Base-by-base conservation (phyloP, 495 filamentous ascomycete genomes). In the Daldinia decipiens region DNA sequence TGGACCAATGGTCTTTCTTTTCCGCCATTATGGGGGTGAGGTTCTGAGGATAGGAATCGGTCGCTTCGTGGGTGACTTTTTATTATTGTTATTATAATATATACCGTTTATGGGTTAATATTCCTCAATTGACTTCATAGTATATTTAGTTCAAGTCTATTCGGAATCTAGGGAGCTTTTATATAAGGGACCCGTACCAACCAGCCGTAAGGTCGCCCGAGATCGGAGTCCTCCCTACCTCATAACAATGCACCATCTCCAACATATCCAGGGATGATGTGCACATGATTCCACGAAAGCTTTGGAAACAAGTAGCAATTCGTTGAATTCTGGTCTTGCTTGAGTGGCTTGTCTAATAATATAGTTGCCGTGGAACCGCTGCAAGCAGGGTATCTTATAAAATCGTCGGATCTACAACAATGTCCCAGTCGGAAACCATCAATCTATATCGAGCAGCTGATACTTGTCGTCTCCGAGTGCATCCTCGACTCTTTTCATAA, bases 401-500 rank as follows among this genome's bases (percentile, higher is more conserved):
- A 15, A 26, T 61, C 58, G 12, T 36, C 29, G 13, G 27, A 34
- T 45, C 34, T 54, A 53, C 1, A 54, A 26, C 17, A 55, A 24
- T n/a, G 19, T 50, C 29, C 11, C 19, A 5, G 29, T 26, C 7
- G 3, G 21, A 19, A 63, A 24, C n/a, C n/a, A 6, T 70, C 31
- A 77, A 43, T 77, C 75, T 26, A 77, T 82, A 64, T 92, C 88
- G 60, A 96, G 66, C 24, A 91, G 77, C 67, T 85, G 66, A 76
- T 94, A 96, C 71, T 84, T 89, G 19, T 87, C 77, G 52, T 86
- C 80, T n/a, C 90, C 90, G 40, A 97, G 78, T 0, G 89, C 91
- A 65, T 87, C 82, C 77, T 97, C 91, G 7, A 96, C 80, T 55
- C 85, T 85, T 74, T 90, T 84, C 95, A 98, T 97, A 21, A 92